Conservation (phyloP, 208 protist genomes). For the Crithidia brevicula region DNA sequence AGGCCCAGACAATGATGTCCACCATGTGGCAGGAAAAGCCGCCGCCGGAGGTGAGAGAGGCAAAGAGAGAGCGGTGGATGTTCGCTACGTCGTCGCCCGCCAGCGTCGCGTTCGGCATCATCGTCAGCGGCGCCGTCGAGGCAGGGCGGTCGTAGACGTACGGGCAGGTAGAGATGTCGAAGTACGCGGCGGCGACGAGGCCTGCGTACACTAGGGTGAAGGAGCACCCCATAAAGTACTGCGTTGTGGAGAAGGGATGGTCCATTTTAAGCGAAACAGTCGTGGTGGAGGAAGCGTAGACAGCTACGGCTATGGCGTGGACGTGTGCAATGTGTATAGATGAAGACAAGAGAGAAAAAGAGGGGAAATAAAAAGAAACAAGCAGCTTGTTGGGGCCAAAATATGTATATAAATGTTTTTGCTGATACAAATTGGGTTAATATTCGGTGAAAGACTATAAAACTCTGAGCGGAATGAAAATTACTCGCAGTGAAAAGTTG, state of each 20-base stretch:
- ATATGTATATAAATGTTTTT: too few relatives aligned
- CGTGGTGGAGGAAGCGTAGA: too few relatives aligned
- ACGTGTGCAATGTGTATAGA: too few relatives aligned
- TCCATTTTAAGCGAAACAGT: conserved; percentile 48
- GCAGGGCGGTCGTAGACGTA: conserved; percentile 44
- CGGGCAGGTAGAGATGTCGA: conserved; percentile 69
- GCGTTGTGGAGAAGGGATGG: conserved; percentile 55
- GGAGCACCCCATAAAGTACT: conserved; percentile 65
- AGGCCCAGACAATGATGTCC: conserved; percentile 70
- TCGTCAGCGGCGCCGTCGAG: conserved; percentile 19
- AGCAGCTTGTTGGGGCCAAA: too few relatives aligned
- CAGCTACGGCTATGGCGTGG: too few relatives aligned
- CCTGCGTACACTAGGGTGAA: conserved; percentile 54
- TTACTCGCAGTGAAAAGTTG: too few relatives aligned
- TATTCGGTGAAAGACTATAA: too few relatives aligned
- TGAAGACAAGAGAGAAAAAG: background rate
- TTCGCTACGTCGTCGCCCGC: conserved; percentile 10
- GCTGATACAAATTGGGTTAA: too few relatives aligned
- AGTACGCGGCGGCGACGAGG: conserved; percentile 58
- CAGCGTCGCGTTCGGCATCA: conserved; percentile 8
- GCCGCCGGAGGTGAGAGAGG: conserved; percentile 33
- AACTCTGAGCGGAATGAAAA: too few relatives aligned
- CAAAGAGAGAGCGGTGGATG: conserved; percentile 32
- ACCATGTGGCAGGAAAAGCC: conserved; percentile 65
- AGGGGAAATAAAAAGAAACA: too few relatives aligned